A percentile compares a stretch with the other conserved stretches of the same genome.
Evolutionary conservation across 768 basidiomycete species (phyloP).

Genomic region (Daedaleopsis nitida): DNA sequence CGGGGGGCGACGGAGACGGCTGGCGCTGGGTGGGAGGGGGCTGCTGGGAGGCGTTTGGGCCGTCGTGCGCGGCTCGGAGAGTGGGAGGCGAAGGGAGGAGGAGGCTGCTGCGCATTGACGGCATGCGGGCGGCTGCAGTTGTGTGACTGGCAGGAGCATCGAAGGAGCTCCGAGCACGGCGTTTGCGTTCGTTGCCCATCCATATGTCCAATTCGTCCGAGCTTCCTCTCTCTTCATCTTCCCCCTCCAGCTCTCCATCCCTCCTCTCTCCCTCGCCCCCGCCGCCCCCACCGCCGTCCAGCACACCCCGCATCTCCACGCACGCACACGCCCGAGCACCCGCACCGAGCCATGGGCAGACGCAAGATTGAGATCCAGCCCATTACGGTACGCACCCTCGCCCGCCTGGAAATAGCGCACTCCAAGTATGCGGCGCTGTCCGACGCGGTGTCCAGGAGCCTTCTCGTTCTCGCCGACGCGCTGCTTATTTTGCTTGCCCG

Average conservation of each 20-base stretch:
- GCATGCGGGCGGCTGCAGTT: conserved; percentile 20
- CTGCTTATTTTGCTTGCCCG: conserved; percentile 34
- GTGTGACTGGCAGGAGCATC: conserved; percentile 22
- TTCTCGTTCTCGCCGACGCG: conserved; percentile 23
- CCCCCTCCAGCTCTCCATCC: neutral
- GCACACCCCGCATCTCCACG: neutral
- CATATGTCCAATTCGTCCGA: conserved; percentile 21
- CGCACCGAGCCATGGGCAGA: conserved; percentile 54
- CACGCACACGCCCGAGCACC: neutral
- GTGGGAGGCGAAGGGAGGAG: neutral
- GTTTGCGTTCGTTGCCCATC: conserved; percentile 27
- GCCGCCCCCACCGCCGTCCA: conserved; percentile 11
- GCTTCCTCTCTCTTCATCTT: conserved; percentile 17
- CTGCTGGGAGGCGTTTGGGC: neutral
- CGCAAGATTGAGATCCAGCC: conserved; percentile 84
- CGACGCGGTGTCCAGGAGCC: conserved; percentile 20
- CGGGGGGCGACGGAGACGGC: neutral
- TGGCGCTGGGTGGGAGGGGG: no score
- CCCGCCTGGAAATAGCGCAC: conserved; percentile 28
- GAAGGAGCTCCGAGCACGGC: conserved; percentile 28
- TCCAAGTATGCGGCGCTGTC: neutral
- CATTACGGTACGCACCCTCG: conserved; percentile 61
- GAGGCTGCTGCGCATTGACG: conserved; percentile 20
- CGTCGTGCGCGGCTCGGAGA: neutral
- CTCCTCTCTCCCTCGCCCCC: conserved; percentile 9